Base-by-base conservation (phyloP, 2,329 filamentous ascomycete species). In the Penicillium sp. region DNA sequence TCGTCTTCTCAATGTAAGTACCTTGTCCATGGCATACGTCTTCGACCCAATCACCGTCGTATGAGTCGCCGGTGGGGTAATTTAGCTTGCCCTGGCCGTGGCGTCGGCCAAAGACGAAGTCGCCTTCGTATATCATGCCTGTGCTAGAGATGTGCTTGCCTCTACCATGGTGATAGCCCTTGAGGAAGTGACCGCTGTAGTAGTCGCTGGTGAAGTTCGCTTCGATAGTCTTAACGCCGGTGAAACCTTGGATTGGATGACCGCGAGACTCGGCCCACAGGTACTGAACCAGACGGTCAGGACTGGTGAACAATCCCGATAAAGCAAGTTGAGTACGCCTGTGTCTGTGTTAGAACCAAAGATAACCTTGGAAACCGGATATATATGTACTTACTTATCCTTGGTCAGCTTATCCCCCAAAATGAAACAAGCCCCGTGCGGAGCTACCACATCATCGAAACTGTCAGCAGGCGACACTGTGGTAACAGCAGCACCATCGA, bases 41-140 rank as follows among this genome's bases (percentile, higher is more conserved):
- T 24, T 78, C 72, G 26, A 69, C 63, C 77, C 78, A 80, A 53
- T 76, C 76, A 13, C 78, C 78, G 11, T 75, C 71, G 58, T 80
- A 81, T 6, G 70, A 75, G 56, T 81, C 79, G 13, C 79, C 78
- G 8, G 77, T 84, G 26, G 81, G 78, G 68, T 84, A 86, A 5
- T 78, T 81, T 76, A 86, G 82, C 13, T 75, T 75, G 49, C 85
- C 85, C 50, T 79, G 74, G 20, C 85, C 84, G 38, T 83, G 78
- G 52, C 81, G 81, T 51, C 78, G 72, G 44, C 78, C 78, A 34
- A 82, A 74, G 50, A 78, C 71, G 66, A 86, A 85, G 6, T 76
- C 70, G 18, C 85, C 85, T 16, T 71, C 73, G 68, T 87, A 87
- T 24, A 77, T 79, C 51, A 83, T 79, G 45, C 82, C 84, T 26